These are phyloP conservation scores for Zea mays DNA, from an alignment of 176 grass and related monocot genomes.

Conservation along the genomic window DNA sequence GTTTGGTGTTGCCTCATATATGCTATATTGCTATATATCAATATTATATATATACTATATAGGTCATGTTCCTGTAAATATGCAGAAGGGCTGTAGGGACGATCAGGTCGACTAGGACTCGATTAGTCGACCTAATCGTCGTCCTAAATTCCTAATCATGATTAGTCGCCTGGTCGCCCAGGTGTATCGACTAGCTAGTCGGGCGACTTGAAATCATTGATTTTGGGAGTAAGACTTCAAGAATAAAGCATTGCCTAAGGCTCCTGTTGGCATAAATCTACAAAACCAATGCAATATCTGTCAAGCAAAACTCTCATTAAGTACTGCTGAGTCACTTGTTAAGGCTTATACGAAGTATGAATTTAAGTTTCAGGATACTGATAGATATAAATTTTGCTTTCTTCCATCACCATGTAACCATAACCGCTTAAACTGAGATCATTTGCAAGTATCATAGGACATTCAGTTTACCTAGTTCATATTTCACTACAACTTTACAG, in stretches of 20 bases:
- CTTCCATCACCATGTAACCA: background rate
- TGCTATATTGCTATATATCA: no score
- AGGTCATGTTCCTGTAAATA: no score
- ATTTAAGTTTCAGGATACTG: background rate
- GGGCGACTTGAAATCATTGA: no score
- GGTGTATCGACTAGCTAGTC: no score
- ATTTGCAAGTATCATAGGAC: background rate
- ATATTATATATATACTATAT: no score
- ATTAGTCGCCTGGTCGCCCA: no score
- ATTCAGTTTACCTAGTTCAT: background rate
- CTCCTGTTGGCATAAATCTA: conserved; percentile 9
- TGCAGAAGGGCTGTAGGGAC: no score
- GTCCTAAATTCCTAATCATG: no score
- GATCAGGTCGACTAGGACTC: no score
- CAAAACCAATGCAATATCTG: background rate
- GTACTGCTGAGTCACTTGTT: background rate
- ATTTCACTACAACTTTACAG: background rate
- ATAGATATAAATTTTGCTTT: background rate
- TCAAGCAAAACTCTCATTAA: background rate
- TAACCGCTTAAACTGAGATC: background rate
- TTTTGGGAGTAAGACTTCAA: conserved; percentile 4
- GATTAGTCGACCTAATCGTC: no score
- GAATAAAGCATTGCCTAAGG: background rate
- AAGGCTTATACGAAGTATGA: conserved; percentile 5
- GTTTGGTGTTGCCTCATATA: no score